Evolutionary conservation across 139 green algal species (phyloP).

Genomic region (Volvox africanus): DNA sequence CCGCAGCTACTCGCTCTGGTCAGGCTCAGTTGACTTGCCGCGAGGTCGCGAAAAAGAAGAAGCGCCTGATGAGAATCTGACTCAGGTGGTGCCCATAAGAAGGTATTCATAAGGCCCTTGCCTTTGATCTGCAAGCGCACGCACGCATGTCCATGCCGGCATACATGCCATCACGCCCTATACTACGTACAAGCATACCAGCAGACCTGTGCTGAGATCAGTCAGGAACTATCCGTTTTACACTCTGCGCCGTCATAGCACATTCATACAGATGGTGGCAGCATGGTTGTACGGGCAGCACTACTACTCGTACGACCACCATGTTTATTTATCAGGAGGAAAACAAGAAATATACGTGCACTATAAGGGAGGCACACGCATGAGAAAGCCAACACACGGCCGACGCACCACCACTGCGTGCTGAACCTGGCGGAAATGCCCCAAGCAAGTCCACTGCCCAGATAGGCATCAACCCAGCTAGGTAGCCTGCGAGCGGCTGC

Average conservation of each 20-base stretch:
- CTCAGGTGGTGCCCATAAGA: not conserved
- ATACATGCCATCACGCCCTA: no score
- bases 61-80: not conserved
- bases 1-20: not conserved
- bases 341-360: no score
- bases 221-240: not conserved
- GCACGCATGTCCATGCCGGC: not conserved
- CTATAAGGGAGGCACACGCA: no score
- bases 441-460: not conserved
- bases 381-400: no score
- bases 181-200: no score
- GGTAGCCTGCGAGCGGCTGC: no score
- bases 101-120: conserved; percentile 14
- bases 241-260: not conserved
- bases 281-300: no score
- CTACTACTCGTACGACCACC: no score
- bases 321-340: no score
- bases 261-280: not conserved
- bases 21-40: no score
- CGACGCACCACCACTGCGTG: no score
- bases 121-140: conserved; percentile 3
- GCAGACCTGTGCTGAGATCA: not conserved
- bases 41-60: not conserved
- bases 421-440: no score
- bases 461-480: not conserved